A percentile compares a stretch with the other conserved stretches of the same genome.
phyloP scores from a whole-genome alignment of 2,329 filamentous ascomycete species.

The Colletotrichum scovillei region DNA sequence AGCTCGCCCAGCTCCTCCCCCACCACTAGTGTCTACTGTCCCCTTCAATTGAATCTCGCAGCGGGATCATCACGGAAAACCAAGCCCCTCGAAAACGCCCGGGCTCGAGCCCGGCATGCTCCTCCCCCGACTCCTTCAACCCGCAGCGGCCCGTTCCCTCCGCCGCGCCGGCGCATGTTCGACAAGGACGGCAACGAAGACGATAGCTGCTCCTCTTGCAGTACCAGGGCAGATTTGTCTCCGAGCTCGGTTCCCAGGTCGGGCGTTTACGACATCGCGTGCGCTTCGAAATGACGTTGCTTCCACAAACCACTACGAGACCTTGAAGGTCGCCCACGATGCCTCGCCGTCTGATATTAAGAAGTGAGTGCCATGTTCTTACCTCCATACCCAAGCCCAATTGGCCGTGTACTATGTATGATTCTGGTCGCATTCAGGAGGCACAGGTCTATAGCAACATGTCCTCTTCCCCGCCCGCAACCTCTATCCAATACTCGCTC shows the following conservation, averaged over 20 bases:
- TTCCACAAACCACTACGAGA: constrained; percentile 80
- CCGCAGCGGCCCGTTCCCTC: constrained; percentile 42
- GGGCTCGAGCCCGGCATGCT: constrained; percentile 71
- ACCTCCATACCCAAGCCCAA: neutral
- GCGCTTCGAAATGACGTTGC: constrained; percentile 42
- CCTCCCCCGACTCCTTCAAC: constrained; percentile 51
- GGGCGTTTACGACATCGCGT: constrained; percentile 45
- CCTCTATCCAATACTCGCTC: neutral
- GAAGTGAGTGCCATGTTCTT: constrained; percentile 63
- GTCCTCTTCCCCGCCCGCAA: constrained; percentile 19
- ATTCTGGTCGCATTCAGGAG: neutral
- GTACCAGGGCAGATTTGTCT: constrained; percentile 1
- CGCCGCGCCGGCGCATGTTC: constrained; percentile 31
- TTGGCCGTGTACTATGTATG: neutral
- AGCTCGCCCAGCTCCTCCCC: neutral
- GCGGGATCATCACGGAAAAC: neutral
- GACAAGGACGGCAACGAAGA: neutral
- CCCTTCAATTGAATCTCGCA: neutral
- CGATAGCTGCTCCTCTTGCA: neutral
- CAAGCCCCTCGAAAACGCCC: neutral
- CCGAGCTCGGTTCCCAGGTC: neutral
- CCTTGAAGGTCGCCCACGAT: constrained; percentile 75
- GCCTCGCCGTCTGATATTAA: constrained; percentile 86
- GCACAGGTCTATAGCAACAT: neutral
- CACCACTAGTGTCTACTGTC: neutral